Evolutionary conservation across 1,284 basidiomycete species (phyloP), one percentile per base, ranked within the genome.

Genomic region (Heterobasidion irregulare): DNA sequence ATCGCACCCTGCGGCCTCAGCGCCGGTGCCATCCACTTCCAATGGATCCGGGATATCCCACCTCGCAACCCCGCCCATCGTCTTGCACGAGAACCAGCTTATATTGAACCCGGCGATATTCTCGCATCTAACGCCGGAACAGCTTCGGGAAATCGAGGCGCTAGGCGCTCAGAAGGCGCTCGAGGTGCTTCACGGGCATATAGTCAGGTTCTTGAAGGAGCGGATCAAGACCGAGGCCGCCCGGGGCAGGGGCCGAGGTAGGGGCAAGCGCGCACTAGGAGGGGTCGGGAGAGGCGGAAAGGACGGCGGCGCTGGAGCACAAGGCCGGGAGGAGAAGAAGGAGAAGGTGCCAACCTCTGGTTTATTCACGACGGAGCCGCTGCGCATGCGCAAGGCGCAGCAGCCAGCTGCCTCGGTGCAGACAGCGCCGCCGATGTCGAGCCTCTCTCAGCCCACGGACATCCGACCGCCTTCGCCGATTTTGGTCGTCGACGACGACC

Each of bases 51-150:
- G 68, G 6, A 59, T 67, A 5, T 72, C 64, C 62, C 70, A 65
- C 69, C 72, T 70, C 72, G 74, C 62, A 70, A 81, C 74, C 71
- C 83, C 78, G 62, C 91, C 74, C 26, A 93, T 96, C 72, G 83
- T 92, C 33, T 74, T 95, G 32, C 91, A 95, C 62, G 86, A 92
- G 62, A 86, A 90, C 57, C 87, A 82, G 52, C 81, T 96, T 33
- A 83, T 92, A 60, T 79, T 96, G 41, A 90, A 90, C 63, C 93
- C 93, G 2, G 77, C 79, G 32, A 88, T 96, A 45, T 96, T 96
- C 66, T 81, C 86, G 6, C 85, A 86, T 58, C 78, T 96, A 9
- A 83, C 85, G 1, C 73, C 78, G 36, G 84, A 86, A 56, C 86
- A 89, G 67, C 70, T 96, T 50, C 78, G 77, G 55, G 84, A 89